Evolutionary conservation across 257 asterid species (phyloP).

Genomic region (Linderniella brevidens): DNA sequence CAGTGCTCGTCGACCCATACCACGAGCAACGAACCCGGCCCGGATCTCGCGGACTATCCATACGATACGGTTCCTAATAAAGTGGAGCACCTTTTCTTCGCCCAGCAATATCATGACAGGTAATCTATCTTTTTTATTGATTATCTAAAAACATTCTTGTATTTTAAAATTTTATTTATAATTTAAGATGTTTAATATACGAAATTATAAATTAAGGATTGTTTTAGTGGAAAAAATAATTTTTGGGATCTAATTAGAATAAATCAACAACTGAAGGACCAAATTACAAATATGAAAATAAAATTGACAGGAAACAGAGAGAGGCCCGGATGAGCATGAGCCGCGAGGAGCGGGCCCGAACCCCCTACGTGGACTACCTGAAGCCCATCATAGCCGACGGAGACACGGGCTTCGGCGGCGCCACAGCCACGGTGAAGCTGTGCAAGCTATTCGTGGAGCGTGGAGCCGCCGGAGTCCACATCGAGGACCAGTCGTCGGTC

Average conservation of each 20-base stretch:
- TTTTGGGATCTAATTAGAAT: no score
- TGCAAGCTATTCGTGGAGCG: slow-evolving; percentile 94
- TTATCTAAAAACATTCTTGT: no score
- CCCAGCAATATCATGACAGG: slow-evolving; percentile 89
- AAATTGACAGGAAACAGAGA: slow-evolving; percentile 47
- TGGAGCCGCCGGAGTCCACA: slow-evolving; percentile 96
- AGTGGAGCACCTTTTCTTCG: slow-evolving; percentile 84
- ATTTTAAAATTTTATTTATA: no score
- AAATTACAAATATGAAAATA: no score
- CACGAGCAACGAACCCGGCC: slow-evolving; percentile 88
- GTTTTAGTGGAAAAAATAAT: no score
- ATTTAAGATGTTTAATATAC: no score
- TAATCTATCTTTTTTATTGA: no score
- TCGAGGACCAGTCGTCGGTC: slow-evolving; percentile 89
- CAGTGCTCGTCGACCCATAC: slow-evolving; percentile 99
- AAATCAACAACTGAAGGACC: no score
- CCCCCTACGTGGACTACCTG: slow-evolving; percentile 66
- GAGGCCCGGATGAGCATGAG: slow-evolving; percentile 80
- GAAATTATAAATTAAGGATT: no score
- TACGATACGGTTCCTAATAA: slow-evolving; percentile 96
- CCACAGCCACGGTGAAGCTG: slow-evolving; percentile 90
- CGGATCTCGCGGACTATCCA: slow-evolving; percentile 93
- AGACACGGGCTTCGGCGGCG: slow-evolving; percentile 94
- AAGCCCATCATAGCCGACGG: slow-evolving; percentile 95
- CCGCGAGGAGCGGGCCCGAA: slow-evolving; percentile 60